Conservation (phyloP, 2,329 filamentous ascomycete genomes). For the Metarhizium robertsii region DNA sequence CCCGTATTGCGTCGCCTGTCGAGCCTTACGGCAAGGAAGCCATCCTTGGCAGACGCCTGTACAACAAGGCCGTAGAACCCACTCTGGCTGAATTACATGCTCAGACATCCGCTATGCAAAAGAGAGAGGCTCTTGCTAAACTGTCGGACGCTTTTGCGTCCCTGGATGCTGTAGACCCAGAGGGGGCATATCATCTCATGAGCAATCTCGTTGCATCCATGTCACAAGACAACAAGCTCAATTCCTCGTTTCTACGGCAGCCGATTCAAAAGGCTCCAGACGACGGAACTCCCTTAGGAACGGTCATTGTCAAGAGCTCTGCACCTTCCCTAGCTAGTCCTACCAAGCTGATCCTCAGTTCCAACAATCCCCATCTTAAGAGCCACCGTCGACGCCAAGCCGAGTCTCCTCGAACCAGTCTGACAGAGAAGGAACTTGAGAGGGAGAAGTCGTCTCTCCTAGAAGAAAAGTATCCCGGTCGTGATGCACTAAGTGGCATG, state of each 20-base stretch:
- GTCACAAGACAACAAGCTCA: conserved; percentile 58
- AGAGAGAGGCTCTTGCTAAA: conserved; percentile 73
- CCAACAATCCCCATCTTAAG: conserved; percentile 78
- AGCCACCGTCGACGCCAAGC: conserved; percentile 61
- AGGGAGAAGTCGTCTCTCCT: conserved; percentile 37
- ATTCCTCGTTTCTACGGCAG: conserved; percentile 34
- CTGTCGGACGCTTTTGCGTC: conserved; percentile 79
- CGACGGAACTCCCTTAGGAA: conserved; percentile 41
- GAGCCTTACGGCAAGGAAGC: conserved; percentile 70
- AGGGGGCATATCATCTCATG: conserved; percentile 80
- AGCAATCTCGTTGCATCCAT: conserved; percentile 67
- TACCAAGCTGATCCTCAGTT: conserved; percentile 64
- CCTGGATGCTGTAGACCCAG: conserved; percentile 79
- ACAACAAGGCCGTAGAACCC: conserved; percentile 72
- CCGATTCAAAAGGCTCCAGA: conserved; percentile 29
- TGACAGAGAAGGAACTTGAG: conserved; percentile 36
- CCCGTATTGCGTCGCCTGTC: conserved; percentile 32
- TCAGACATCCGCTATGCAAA: conserved; percentile 57
- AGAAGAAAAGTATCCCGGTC: conserved; percentile 45
- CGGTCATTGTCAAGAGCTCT: conserved; percentile 47
- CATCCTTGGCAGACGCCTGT: conserved; percentile 69
- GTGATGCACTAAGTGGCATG: conserved; percentile 59
- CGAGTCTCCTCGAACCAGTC: conserved; percentile 25
- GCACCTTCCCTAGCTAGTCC: conserved; percentile 33
- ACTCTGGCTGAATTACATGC: conserved; percentile 78